Percentiles rank a stretch among this genome's conserved stretches.
These are phyloP conservation scores for Panus rudis DNA, from an alignment of 768 basidiomycete genomes.

Conservation along the genomic window DNA sequence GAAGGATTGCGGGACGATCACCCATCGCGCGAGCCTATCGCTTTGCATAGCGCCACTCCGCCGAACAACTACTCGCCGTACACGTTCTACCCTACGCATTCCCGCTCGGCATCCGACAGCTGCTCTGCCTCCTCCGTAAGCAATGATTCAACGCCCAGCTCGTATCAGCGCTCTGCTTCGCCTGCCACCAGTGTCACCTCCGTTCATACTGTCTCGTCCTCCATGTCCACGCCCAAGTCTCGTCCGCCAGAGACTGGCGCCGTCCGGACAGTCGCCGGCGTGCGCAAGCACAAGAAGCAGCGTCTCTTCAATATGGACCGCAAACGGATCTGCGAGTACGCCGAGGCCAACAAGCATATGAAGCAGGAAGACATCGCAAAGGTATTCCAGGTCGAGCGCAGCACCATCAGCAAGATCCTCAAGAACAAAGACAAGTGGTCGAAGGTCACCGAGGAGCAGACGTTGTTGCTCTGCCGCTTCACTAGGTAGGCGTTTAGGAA, in stretches of 20 bases:
- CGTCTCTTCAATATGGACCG: slow-evolving; percentile 71
- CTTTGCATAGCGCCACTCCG: no score
- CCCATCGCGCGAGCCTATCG: no score
- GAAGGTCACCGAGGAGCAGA: neutral
- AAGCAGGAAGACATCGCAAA: slow-evolving; percentile 83
- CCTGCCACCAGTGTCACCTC: slow-evolving; percentile 56
- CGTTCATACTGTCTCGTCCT: slow-evolving; percentile 42
- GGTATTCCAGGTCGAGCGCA: slow-evolving; percentile 74
- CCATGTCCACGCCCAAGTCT: slow-evolving; percentile 19
- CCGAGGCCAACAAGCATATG: slow-evolving; percentile 53
- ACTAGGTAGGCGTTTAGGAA: slow-evolving; percentile 41
- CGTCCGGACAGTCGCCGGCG: slow-evolving; percentile 13
- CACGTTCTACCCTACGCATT: slow-evolving; percentile 19
- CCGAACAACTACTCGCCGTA: no score
- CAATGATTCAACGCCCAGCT: neutral
- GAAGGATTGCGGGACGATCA: no score
- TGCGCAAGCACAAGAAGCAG: slow-evolving; percentile 56
- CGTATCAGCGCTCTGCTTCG: slow-evolving; percentile 45
- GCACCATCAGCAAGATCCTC: slow-evolving; percentile 90
- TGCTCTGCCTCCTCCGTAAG: slow-evolving; percentile 36
- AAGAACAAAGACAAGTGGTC: slow-evolving; percentile 83
- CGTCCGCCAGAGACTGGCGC: slow-evolving; percentile 17
- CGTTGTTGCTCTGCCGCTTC: neutral
- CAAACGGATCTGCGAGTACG: slow-evolving; percentile 66
- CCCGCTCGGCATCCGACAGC: slow-evolving; percentile 41